Conservation (phyloP, 495 filamentous ascomycete species). For the Alectoria sarmentosa region DNA sequence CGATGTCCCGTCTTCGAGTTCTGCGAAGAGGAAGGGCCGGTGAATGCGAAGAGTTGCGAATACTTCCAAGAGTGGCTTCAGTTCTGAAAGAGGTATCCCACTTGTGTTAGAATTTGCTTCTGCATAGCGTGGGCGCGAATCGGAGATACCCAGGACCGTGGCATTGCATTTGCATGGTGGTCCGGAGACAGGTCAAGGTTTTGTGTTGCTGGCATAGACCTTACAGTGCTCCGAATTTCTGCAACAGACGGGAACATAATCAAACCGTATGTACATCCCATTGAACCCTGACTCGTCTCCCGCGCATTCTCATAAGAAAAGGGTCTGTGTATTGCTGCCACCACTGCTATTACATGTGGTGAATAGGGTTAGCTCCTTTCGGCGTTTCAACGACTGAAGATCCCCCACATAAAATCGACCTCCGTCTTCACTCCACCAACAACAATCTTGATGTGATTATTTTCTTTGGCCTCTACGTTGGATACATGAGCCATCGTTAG, state of each 20-base stretch:
- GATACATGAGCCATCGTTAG: neutral
- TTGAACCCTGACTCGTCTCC: neutral
- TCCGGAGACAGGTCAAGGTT: neutral
- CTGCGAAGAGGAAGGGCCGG: conserved; percentile 79
- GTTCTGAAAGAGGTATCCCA: conserved; percentile 4
- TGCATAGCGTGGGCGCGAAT: conserved; percentile 15
- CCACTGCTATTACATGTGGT: neutral
- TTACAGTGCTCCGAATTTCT: neutral
- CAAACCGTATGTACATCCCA: neutral
- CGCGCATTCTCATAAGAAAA: neutral
- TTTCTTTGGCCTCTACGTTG: neutral
- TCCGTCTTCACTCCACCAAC: neutral
- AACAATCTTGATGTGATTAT: neutral
- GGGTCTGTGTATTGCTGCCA: neutral
- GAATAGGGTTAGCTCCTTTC: neutral
- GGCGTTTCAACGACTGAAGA: neutral
- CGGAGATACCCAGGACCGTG: conserved; percentile 13
- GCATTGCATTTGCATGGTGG: neutral
- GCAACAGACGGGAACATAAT: neutral
- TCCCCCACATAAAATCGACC: no score
- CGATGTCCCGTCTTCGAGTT: conserved; percentile 89
- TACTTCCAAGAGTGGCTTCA: conserved; percentile 81
- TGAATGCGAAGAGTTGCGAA: conserved; percentile 82
- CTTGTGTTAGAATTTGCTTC: neutral
- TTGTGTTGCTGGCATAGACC: neutral